Conservation (phyloP, 306 rosid species). For the Cajanus cajan region DNA sequence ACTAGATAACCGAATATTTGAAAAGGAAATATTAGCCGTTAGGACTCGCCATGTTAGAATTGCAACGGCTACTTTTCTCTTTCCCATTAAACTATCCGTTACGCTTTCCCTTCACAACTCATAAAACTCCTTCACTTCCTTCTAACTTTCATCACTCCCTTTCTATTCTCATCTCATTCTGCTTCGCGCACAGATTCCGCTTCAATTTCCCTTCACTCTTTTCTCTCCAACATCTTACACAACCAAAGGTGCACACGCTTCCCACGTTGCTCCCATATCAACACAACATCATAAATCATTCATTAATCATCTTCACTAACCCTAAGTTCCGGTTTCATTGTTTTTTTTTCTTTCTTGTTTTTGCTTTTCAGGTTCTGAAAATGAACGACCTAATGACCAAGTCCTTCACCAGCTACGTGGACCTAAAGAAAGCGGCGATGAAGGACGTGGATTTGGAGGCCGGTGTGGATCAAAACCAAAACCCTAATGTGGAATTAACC, state of each 20-base stretch:
- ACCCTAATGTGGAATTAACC: constrained; percentile 36
- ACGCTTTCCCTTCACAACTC: not conserved
- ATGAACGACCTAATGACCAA: constrained; percentile 92
- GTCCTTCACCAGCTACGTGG: constrained; percentile 81
- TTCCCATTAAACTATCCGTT: not conserved
- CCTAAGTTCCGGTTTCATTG: no score
- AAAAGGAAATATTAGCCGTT: not conserved
- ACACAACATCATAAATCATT: no score
- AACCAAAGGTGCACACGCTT: no score
- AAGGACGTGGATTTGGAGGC: constrained; percentile 80
- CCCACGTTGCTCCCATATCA: no score
- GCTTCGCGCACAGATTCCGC: not conserved
- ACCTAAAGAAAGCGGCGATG: constrained; percentile 76
- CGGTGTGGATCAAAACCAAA: constrained; percentile 24
- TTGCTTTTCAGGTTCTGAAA: not conserved
- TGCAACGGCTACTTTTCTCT: not conserved
- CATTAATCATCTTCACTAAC: no score
- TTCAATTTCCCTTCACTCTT: not conserved
- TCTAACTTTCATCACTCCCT: not conserved
- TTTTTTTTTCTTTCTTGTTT: no score
- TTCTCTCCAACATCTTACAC: no score
- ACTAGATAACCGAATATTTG: not conserved
- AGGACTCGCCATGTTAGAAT: not conserved
- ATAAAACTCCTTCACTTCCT: not conserved
- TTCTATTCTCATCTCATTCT: not conserved